Percentiles rank a stretch among this genome's conserved stretches.
phyloP scores from a whole-genome alignment of 768 basidiomycete species.

The Hydnomerulius pinastri region DNA sequence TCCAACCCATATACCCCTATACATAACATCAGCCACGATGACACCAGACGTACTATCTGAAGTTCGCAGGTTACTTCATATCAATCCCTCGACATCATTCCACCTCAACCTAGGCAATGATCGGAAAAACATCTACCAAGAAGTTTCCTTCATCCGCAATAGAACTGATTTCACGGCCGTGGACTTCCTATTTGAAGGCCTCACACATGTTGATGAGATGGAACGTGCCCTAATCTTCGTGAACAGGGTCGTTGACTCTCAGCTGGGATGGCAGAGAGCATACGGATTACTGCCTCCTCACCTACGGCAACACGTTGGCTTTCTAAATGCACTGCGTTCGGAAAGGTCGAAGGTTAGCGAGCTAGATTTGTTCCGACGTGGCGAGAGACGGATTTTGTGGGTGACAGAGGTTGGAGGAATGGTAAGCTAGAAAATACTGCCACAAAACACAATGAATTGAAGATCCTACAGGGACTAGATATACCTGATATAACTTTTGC shows the following conservation, averaged over 20 bases:
- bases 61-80: slow-evolving; percentile 20
- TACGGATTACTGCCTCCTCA: slow-evolving; percentile 5
- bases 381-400: slow-evolving; percentile 26
- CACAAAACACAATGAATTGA: neutral
- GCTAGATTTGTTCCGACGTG: slow-evolving; percentile 27
- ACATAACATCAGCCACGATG: slow-evolving; percentile 38
- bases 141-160: slow-evolving; percentile 21
- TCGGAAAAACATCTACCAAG: slow-evolving; percentile 34
- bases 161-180: slow-evolving; percentile 25
- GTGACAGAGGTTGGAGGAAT: slow-evolving; percentile 40
- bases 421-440: slow-evolving; percentile 22
- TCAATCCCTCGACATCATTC: slow-evolving; percentile 24
- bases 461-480: slow-evolving; percentile 30
- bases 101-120: slow-evolving; percentile 39
- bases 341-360: slow-evolving; percentile 18
- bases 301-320: slow-evolving; percentile 20
- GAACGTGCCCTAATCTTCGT: slow-evolving; percentile 14
- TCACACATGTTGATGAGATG: neutral
- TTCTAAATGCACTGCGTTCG: slow-evolving; percentile 25
- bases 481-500: slow-evolving; percentile 39
- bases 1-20: slow-evolving; percentile 26
- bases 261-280: slow-evolving; percentile 13
- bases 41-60: slow-evolving; percentile 27
- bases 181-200: slow-evolving; percentile 6
- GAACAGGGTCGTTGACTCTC: slow-evolving; percentile 22